phyloP scores from a whole-genome alignment of 2,329 filamentous ascomycete genomes.

The Pyrenochaeta sp. region DNA sequence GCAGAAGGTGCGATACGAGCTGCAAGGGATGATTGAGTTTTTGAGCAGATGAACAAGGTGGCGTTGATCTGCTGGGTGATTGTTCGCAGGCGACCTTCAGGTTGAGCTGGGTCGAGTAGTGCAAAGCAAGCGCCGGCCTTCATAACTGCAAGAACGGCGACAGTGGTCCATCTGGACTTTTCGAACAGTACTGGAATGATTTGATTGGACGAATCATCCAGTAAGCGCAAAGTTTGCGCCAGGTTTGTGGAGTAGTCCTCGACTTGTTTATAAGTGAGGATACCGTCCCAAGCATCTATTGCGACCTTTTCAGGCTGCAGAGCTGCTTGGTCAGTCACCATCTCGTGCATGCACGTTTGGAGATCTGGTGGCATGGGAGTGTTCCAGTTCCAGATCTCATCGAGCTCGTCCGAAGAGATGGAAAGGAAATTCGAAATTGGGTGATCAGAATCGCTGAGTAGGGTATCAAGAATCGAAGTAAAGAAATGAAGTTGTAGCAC shows the following conservation, averaged over 20 bases:
- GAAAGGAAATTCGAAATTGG: slow-evolving; percentile 22
- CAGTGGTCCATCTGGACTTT: slow-evolving; percentile 49
- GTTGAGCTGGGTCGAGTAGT: slow-evolving; percentile 45
- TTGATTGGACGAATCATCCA: slow-evolving; percentile 33
- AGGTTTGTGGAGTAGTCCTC: slow-evolving; percentile 42
- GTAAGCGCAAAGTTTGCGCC: slow-evolving; percentile 32
- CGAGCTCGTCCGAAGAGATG: slow-evolving; percentile 48
- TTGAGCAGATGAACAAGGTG: slow-evolving; percentile 36
- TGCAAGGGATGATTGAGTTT: slow-evolving; percentile 36
- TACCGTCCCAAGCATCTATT: slow-evolving; percentile 49
- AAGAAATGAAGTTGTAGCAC: slow-evolving; percentile 53
- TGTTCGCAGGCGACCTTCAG: slow-evolving; percentile 40
- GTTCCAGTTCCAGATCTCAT: slow-evolving; percentile 60
- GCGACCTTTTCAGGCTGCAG: slow-evolving; percentile 46
- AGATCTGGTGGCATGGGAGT: slow-evolving; percentile 52
- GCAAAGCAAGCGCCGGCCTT: slow-evolving; percentile 50
- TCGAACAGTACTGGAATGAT: slow-evolving; percentile 51
- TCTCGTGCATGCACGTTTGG: slow-evolving; percentile 57
- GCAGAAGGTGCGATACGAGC: slow-evolving; percentile 37
- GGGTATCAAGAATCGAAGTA: slow-evolving; percentile 39
- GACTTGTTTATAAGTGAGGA: slow-evolving; percentile 44
- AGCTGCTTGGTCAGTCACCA: slow-evolving; percentile 51
- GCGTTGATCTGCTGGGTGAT: slow-evolving; percentile 42
- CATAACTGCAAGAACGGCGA: slow-evolving; percentile 50
- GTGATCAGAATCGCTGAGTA: slow-evolving; percentile 42